Base-by-base conservation (phyloP, 805 yeast genomes). In the Candida broadrunensis region DNA sequence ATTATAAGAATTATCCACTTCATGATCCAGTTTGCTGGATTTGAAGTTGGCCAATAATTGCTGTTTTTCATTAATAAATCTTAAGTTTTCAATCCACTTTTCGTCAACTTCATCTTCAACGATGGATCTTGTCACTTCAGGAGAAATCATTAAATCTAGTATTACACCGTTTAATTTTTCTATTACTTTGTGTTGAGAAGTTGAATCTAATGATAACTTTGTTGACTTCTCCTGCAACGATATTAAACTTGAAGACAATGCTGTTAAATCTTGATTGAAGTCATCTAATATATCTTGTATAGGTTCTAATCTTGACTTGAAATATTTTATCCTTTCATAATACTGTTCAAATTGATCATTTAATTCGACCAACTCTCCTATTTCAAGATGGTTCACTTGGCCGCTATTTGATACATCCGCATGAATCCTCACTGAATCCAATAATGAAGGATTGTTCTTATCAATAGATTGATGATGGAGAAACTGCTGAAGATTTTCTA, bases 101-200 rank as follows among this genome's bases (percentile, higher is more conserved):
- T 67, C 61, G 44, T 75, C 70, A 9, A 90, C 66, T 9, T 77
- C 78, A 16, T 80, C 89, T 31, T 67, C 67, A 2, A 79, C 51
- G 1, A 91, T 68, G 5, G 81, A 76, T 41, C 67, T 63, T 5
- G 86, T 77, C 2, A 85, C 69, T 1, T 76, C 76, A 0, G 96
- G 93, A 0, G 97, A 86, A 6, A 90, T 77, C 44, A 85, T 67
- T 26, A 86, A 66, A 48, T 86, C 90, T 29, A 84, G 74, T 1
- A 89, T 81, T n/a, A 87, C 65, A 0, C 96, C 95, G 15, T 85
- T 79, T 42, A 89, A 73, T 38, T 70, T 70, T 18, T 66, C 72
- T 4, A 61, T 60, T 12, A 61, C 36, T 2, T 48, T 37, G 1
- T 58, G 53, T 41, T 66, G 70, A 25, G 45, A 30, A 13, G 53